Evolutionary conservation across 2,329 filamentous ascomycete genomes (phyloP).

Genomic region (Monosporascus ibericus): DNA sequence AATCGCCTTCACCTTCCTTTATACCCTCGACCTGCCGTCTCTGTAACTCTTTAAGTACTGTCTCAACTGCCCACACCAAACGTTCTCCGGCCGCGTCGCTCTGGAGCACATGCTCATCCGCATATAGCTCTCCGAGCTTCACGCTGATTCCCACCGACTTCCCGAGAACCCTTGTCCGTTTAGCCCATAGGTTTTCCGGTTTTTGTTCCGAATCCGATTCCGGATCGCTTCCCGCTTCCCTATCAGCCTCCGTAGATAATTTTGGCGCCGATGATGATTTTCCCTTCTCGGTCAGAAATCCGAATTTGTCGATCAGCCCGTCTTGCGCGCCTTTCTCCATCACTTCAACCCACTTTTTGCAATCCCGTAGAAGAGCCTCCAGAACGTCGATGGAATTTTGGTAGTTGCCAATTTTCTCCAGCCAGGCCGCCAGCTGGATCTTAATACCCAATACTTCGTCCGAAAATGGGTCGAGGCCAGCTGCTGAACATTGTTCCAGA

Average conservation of each 20-base stretch:
- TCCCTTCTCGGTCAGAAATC: conserved; percentile 21
- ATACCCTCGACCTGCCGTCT: conserved; percentile 61
- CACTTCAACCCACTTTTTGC: conserved; percentile 51
- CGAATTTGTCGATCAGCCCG: conserved; percentile 37
- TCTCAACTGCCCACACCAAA: conserved; percentile 77
- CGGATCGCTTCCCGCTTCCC: conserved; percentile 10
- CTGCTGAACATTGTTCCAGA: conserved; percentile 63
- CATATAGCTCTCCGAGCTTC: conserved; percentile 81
- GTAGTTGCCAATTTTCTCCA: conserved; percentile 70
- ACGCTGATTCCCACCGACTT: conserved; percentile 71
- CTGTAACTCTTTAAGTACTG: conserved; percentile 66
- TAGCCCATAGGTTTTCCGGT: conserved; percentile 46
- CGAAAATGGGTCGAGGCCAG: conserved; percentile 80
- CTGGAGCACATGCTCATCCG: conserved; percentile 68
- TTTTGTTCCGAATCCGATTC: conserved; percentile 10
- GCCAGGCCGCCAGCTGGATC: conserved; percentile 71
- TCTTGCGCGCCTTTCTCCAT: conserved; percentile 46
- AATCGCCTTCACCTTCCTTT: conserved; percentile 63
- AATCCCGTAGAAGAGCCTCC: conserved; percentile 68
- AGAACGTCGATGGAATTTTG: conserved; percentile 68
- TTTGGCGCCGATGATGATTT: conserved; percentile 2
- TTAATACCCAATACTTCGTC: conserved; percentile 88
- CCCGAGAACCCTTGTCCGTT: conserved; percentile 61
- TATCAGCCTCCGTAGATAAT: neutral
- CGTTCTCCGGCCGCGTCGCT: conserved; percentile 67